Base-by-base conservation (phyloP, 352 stramenopile genomes). In the Sclerospora graminicola region DNA sequence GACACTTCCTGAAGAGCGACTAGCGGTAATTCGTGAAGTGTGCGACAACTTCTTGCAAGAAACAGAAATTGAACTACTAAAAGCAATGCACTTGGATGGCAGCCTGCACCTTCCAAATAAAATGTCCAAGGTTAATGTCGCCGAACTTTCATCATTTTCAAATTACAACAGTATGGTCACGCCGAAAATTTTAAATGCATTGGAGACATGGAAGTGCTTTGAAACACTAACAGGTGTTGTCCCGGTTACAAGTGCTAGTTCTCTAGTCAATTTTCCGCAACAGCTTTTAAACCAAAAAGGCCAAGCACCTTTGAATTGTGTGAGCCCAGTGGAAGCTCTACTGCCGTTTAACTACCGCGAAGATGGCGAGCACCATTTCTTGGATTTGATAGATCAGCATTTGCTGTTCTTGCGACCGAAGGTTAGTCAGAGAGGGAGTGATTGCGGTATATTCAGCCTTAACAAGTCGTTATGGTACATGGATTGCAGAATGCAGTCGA, bases 171-270 rank as follows among this genome's bases (percentile, higher is more conserved):
- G 5, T 8, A 32, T 34, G 0, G 34, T 63, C 11, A 55, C 60
- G 19, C 44, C 51, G 30, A 45, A 55, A 42, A 51, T 52, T n/a
- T 48, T 89, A n/a, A 71, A 47, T 21, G 60, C 69, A 11, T 45
- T 89, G 20, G 68, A 81, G 44, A 39, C 65, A 4, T 89, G 77
- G 77, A 76, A 76, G 18, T 89, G 77, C 35, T 53, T 89, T 0
- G 69, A 89, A 48, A 68, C 64, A 4, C 45, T 84, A 8, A 55
- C 58, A 14, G 51, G 58, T 4, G 45, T 82, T 5, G 49, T 46
- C 9, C 56, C 48, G 41, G 53, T 48, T 33, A 48, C 40, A 30
- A 41, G 43, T 8, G 48, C 54, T 3, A 63, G 42, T 15, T 47
- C 51, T 26, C 30, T 71, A 1, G 43, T 78, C 29, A 38, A 49